Percentiles rank a stretch among this genome's conserved stretches.
These are phyloP conservation scores for Crotalaria pallida DNA, from an alignment of 306 rosid species.

Conservation along the genomic window DNA sequence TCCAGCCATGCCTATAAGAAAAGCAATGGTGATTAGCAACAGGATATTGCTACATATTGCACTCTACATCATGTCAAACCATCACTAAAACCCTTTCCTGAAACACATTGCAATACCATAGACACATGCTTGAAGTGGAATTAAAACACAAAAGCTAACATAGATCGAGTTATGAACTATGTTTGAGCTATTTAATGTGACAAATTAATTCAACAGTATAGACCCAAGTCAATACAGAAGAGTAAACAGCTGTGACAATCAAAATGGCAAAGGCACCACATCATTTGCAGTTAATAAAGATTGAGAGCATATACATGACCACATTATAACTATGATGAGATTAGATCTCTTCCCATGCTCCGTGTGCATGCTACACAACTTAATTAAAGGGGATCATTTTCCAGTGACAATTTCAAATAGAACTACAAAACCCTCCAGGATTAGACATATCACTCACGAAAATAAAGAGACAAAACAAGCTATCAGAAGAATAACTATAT, in stretches of 20 bases:
- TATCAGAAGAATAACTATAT: slow-evolving; percentile 3
- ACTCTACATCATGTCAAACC: not conserved
- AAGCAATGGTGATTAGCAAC: slow-evolving; percentile 21
- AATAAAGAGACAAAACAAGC: not conserved
- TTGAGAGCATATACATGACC: not conserved
- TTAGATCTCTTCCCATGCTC: not conserved
- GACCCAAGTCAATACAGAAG: not conserved
- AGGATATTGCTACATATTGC: not conserved
- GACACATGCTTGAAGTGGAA: not conserved
- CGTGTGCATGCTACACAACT: not conserved
- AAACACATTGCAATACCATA: slow-evolving; percentile 15
- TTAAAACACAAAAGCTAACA: slow-evolving; percentile 1
- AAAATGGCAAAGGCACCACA: not conserved
- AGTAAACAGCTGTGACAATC: not conserved
- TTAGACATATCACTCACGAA: not conserved
- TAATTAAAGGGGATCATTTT: not conserved
- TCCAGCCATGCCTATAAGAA: slow-evolving; percentile 86
- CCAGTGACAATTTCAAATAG: not conserved
- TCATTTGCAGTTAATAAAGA: not conserved
- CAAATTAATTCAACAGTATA: not conserved
- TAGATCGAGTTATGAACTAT: not conserved
- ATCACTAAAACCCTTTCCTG: not conserved
- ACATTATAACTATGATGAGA: not conserved
- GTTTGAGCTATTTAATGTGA: not conserved
- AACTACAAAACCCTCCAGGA: not conserved